Conservation (phyloP, 1,139 yeast species). For the Arxiozyma bovina region DNA sequence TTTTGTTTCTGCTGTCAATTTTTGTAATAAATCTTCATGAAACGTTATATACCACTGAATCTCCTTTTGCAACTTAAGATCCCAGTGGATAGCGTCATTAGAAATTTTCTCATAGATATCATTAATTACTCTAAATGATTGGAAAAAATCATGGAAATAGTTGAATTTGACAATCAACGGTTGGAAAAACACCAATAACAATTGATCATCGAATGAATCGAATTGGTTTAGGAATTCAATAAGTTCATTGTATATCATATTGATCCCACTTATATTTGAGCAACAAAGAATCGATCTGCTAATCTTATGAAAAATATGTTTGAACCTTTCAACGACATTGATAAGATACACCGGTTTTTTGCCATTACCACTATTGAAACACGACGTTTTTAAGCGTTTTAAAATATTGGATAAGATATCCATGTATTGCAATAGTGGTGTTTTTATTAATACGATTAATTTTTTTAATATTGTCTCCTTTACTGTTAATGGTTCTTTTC, state of each 20-base stretch:
- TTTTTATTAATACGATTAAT: conserved; percentile 1
- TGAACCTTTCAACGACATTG: not conserved
- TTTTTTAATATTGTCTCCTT: not conserved
- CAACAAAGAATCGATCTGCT: not conserved
- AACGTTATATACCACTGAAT: not conserved
- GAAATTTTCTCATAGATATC: not conserved
- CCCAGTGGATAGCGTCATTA: not conserved
- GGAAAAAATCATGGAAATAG: conserved; percentile 1
- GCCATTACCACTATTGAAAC: not conserved
- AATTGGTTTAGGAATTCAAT: conserved; percentile 1
- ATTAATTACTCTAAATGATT: conserved; percentile 1
- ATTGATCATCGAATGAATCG: not conserved
- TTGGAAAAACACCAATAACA: not conserved
- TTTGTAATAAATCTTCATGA: conserved; percentile 5
- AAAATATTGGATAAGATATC: conserved; percentile 5
- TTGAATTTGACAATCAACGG: conserved; percentile 2
- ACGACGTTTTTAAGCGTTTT: not conserved
- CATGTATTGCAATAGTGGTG: conserved; percentile 6
- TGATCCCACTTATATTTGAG: not conserved
- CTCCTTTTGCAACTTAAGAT: not conserved
- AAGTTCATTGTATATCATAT: not conserved
- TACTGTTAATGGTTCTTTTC: not conserved
- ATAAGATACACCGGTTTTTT: not conserved
- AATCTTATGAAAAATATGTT: not conserved
- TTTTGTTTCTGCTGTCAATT: conserved; percentile 3